Evolutionary conservation across 768 basidiomycete genomes (phyloP), one percentile per base, ranked within the genome.

Genomic region (Rhodotorula taiwanensis): DNA sequence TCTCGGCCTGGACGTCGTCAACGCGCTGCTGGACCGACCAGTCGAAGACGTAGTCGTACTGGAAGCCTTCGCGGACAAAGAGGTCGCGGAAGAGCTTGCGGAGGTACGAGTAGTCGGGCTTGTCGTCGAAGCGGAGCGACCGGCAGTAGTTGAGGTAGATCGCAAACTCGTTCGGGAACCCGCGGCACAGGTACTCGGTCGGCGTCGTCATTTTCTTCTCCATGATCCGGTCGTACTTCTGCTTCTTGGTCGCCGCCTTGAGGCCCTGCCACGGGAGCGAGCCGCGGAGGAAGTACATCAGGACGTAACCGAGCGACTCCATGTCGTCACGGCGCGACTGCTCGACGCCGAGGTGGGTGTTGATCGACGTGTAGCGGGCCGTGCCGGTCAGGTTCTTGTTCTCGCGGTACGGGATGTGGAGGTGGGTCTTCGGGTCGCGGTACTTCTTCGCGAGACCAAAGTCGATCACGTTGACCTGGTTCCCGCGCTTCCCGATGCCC

Each of bases 211-310:
- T 98, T 84, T 99, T 99, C 84, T 99, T 99, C 80, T 99, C 95
- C 95, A 99, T 99, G 80, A 99, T 99, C 64, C 95, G 87, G 78
- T 98, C 95, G 78, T 98, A 98, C 81, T 99, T 99, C 82, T 99
- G 95, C 84, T 99, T 99, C 89, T 99, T 99, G 63, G 95, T 99
- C 44, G 94, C 94, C 64, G 95, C 95, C 81, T 99, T 99, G 76
- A 99, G 84, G 63, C 95, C 95, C 78, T 99, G 95, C 94, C 94
- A 99, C 36, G 94, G 94, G 48, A 99, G 84, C 60, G 90, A 87
- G 52, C 94, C 95, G 69, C 94, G 91, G 69, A 99, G 86, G 84
- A 99, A 99, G 81, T 99, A 99, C 94, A 99, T 97, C 71, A 99
- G 84, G 28, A 98, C 95, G 74, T 99, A 99, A 62, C 93, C 94